Base-by-base conservation (phyloP, 495 filamentous ascomycete genomes). In the Evernia prunastri region DNA sequence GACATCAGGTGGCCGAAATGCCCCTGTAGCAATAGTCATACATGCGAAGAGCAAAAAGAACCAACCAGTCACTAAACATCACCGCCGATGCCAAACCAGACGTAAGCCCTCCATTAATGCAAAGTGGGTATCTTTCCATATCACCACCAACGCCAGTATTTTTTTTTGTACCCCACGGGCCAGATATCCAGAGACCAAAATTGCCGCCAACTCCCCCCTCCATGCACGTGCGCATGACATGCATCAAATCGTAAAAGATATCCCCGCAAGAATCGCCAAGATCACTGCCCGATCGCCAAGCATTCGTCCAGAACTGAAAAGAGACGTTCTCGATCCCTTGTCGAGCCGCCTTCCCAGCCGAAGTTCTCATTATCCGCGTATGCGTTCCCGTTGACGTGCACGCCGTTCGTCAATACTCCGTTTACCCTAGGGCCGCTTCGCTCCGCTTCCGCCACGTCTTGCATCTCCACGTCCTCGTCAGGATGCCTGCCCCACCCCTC, bases 271-370 rank as follows among this genome's bases (percentile, higher is more conserved):
- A 7, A 3, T 13, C 10, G 27, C 45, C 17, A 25, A 18, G 10
- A 27, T 78, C 70, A 81, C 51, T 79, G 73, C 59, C 78, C 78
- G 72, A 82, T 74, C 49, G 80, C 76, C 42, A 82, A 69, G 70
- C 79, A 81, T 59, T 81, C 81, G 58, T 96, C 92, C 63, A 97
- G 75, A 54, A 94, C 76, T 29, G 76, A 78, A 66, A 87, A 83
- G 65, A 97, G 75, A 33, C 85, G 80, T 56, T 82, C 78, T 36
- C 80, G 78, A 68, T 93, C 90, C 36, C 77, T 73, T 5, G 71
- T 59, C 20, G 80, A 81, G 33, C 82, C 86, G 8, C 91, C 92
- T 66, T 90, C 87, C 92, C 92, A 96, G 8, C 78, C 77, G 61
- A 74, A 82, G 65, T 75, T 68, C 60, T 67, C 59, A 58, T 71